Evolutionary conservation across 1,284 basidiomycete genomes (phyloP).

Genomic region (Pulveroboletus sp.): DNA sequence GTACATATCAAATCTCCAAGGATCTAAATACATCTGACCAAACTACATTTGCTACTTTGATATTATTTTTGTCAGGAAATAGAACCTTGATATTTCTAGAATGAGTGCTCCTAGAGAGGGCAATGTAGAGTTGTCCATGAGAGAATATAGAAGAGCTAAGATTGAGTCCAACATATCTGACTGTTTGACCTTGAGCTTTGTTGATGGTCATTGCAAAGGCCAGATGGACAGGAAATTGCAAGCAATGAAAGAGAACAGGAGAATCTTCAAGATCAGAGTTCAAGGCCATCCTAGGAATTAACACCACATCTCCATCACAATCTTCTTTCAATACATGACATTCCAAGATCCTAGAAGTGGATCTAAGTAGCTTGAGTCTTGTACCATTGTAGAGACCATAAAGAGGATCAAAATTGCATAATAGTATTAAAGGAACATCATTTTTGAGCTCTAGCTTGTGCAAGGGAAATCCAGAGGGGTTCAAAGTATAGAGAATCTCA

Average conservation of each 20-base stretch:
- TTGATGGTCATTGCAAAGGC: slow-evolving; percentile 43
- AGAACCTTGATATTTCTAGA: slow-evolving; percentile 5
- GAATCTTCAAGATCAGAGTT: not conserved
- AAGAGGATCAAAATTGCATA: too few species aligned
- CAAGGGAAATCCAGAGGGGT: not conserved
- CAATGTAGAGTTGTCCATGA: slow-evolving; percentile 18
- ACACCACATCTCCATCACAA: not conserved
- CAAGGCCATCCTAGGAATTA: not conserved
- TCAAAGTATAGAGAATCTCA: not conserved
- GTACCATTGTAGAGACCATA: too few species aligned
- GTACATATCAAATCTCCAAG: too few species aligned
- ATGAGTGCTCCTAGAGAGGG: slow-evolving; percentile 8
- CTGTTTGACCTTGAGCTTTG: slow-evolving; percentile 41
- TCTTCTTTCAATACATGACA: not conserved
- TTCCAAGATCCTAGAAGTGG: not conserved
- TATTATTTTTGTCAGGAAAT: not conserved
- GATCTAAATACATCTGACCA: too few species aligned
- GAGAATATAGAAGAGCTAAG: slow-evolving; percentile 8
- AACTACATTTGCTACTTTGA: not conserved
- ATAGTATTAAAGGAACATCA: too few species aligned
- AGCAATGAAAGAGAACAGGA: not conserved
- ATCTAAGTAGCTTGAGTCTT: not conserved
- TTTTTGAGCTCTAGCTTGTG: not conserved
- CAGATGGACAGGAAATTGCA: slow-evolving; percentile 37
- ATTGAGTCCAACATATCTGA: slow-evolving; percentile 9